Base-by-base conservation (phyloP, 148 eudicot species). In the Pharnaceum exiguum region DNA sequence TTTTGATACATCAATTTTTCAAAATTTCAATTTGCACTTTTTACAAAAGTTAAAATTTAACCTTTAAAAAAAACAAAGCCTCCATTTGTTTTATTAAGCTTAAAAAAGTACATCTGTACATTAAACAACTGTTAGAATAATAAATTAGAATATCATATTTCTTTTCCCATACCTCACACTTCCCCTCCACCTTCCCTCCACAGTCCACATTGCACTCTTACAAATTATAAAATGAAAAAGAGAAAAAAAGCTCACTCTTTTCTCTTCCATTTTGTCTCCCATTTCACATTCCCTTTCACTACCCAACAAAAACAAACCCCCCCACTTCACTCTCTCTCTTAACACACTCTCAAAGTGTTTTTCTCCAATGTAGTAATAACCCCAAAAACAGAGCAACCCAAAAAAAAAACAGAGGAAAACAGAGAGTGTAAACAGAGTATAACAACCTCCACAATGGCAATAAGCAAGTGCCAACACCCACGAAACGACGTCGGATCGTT, bases 401-500 rank as follows among this genome's bases (percentile, higher is more conserved):
- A 12, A 26, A 5, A 17, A 5, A 17, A 5, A n/a, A 9, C 42
- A 23, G 63, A 51, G 57, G 37, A 62, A 10, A 79, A 72, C 73
- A 66, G 52, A 5, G 72, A 59, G 57, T 66, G 73, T 47, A 72
- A 58, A 26, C 70, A 37, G n/a, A n/a, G n/a, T n/a, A n/a, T n/a
- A n/a, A n/a, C n/a, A n/a, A n/a, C n/a, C n/a, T n/a, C n/a, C n/a
- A n/a, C n/a, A 23, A 70, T 56, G 57, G 37, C 66, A 10, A 79
- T 75, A 73, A 66, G 52, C 9, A 75, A 59, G 57, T 66, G 73
- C 44, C 74, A 58, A 26, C 70, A 37, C 18, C 43, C 24, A 12
- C 48, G 67, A 29, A 69, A 68, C 62, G 68, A 62, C 71, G 67
- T 71, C 56, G 73, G 65, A 49, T 66, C 82, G 39, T 25, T 75